These are phyloP conservation scores for Cyclocybe aegerita DNA, from an alignment of 768 basidiomycete species.

Conservation along the genomic window DNA sequence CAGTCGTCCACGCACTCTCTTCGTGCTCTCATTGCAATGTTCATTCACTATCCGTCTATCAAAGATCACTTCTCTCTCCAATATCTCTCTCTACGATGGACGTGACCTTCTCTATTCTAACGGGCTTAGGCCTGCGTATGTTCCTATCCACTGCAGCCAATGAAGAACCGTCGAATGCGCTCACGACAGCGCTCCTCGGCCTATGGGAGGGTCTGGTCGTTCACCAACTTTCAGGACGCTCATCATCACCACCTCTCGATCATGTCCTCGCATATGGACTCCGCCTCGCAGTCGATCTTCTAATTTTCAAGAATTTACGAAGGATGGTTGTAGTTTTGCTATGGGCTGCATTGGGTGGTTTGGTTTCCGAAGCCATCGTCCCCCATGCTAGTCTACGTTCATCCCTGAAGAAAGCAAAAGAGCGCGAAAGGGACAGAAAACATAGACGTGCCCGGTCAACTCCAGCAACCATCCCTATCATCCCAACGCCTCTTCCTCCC, in stretches of 20 bases:
- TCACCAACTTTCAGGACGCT: slow-evolving; percentile 35
- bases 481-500: slow-evolving; percentile 25
- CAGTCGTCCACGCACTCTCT: slow-evolving; percentile 21
- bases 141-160: slow-evolving; percentile 27
- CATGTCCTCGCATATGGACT: slow-evolving; percentile 43
- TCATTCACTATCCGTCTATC: slow-evolving; percentile 12
- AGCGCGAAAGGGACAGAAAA: slow-evolving; percentile 26
- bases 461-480: slow-evolving; percentile 12
- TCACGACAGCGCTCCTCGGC: slow-evolving; percentile 38
- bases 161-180: slow-evolving; percentile 22
- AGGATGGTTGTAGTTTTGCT: slow-evolving; percentile 34
- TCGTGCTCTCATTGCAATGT: slow-evolving; percentile 26
- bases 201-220: slow-evolving; percentile 43
- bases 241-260: slow-evolving; percentile 29
- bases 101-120: slow-evolving; percentile 35
- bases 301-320: slow-evolving; percentile 32
- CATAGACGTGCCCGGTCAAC: slow-evolving; percentile 24
- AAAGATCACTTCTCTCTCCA: slow-evolving; percentile 15
- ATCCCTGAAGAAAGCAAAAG: slow-evolving; percentile 18
- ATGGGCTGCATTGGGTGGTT: slow-evolving; percentile 35
- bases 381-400: slow-evolving; percentile 24
- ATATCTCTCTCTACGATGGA: slow-evolving; percentile 34
- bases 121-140: slow-evolving; percentile 42
- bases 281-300: slow-evolving; percentile 41
- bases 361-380: slow-evolving; percentile 31